These are phyloP conservation scores for Diaporthe amygdali DNA, from an alignment of 2,329 filamentous ascomycete species.

Conservation along the genomic window DNA sequence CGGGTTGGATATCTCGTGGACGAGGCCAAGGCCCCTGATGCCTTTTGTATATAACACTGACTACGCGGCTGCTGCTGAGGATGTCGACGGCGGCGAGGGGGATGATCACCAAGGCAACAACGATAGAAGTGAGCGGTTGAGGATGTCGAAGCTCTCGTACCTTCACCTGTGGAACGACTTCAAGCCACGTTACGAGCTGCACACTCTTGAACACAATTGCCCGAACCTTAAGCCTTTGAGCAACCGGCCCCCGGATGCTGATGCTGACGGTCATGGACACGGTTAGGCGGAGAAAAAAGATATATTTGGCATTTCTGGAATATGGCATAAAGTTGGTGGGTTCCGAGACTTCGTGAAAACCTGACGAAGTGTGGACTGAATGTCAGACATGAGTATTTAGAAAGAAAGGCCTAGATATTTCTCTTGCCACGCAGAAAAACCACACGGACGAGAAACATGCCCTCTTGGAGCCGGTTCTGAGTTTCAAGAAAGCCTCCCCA, in stretches of 20 bases:
- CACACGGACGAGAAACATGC: too few relatives aligned
- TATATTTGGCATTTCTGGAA: neutral
- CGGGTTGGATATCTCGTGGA: conserved; percentile 4
- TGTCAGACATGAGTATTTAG: too few relatives aligned
- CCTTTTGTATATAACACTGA: neutral
- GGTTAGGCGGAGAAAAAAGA: neutral
- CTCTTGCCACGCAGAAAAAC: too few relatives aligned
- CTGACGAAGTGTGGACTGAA: too few relatives aligned
- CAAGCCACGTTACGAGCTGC: neutral
- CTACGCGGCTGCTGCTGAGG: neutral
- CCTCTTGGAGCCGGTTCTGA: too few relatives aligned
- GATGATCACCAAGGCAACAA: neutral
- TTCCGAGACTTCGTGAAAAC: too few relatives aligned
- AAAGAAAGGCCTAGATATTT: too few relatives aligned
- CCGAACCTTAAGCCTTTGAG: neutral
- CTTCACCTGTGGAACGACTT: neutral
- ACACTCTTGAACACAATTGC: neutral
- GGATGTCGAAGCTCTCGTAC: neutral
- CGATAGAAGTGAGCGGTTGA: neutral
- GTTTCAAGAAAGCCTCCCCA: too few relatives aligned
- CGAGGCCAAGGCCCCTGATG: neutral
- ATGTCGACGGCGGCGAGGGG: neutral
- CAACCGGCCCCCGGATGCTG: neutral
- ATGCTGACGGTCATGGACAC: neutral
- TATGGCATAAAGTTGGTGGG: neutral